Conservation (phyloP, 768 basidiomycete species). For the Pulveroboletus ravenelii region DNA sequence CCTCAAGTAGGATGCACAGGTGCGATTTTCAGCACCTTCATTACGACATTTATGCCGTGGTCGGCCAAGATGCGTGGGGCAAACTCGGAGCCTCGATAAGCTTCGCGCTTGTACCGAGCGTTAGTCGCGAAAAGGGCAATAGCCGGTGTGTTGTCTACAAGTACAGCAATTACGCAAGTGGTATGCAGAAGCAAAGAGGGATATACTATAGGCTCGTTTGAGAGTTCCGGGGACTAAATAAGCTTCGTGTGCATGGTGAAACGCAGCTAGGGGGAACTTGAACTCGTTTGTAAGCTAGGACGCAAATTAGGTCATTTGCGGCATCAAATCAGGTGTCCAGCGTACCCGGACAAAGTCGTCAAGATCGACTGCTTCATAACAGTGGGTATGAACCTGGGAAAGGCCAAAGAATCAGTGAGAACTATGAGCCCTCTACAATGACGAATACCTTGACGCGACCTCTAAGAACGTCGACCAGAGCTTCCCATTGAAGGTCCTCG, state of each 20-base stretch:
- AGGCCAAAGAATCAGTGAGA: not conserved
- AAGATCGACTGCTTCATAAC: conserved; percentile 59
- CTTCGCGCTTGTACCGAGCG: conserved; percentile 59
- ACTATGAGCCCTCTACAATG: not conserved
- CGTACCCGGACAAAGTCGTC: conserved; percentile 64
- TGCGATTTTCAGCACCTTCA: conserved; percentile 47
- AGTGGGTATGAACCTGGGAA: conserved; percentile 35
- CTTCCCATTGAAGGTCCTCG: conserved; percentile 68
- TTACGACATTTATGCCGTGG: conserved; percentile 50
- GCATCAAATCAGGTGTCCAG: conserved; percentile 3
- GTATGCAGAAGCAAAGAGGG: not conserved
- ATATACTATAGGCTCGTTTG: conserved; percentile 57
- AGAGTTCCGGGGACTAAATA: conserved; percentile 83
- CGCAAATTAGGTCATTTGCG: conserved; percentile 1
- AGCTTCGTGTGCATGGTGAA: conserved; percentile 87
- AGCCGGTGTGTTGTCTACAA: conserved; percentile 53
- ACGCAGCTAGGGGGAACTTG: conserved; percentile 73
- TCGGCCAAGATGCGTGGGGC: conserved; percentile 57
- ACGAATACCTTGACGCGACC: conserved; percentile 69
- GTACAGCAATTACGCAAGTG: not conserved
- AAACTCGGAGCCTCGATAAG: conserved; percentile 62
- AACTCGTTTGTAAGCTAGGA: conserved; percentile 85
- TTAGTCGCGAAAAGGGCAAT: conserved; percentile 80
- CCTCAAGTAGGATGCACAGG: conserved; percentile 1
- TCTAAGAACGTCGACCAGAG: conserved; percentile 75